A percentile compares a stretch with the other conserved stretches of the same genome.
These are phyloP conservation scores for Hansenula lynferdii DNA, from an alignment of 1,139 yeast species.

Conservation along the genomic window DNA sequence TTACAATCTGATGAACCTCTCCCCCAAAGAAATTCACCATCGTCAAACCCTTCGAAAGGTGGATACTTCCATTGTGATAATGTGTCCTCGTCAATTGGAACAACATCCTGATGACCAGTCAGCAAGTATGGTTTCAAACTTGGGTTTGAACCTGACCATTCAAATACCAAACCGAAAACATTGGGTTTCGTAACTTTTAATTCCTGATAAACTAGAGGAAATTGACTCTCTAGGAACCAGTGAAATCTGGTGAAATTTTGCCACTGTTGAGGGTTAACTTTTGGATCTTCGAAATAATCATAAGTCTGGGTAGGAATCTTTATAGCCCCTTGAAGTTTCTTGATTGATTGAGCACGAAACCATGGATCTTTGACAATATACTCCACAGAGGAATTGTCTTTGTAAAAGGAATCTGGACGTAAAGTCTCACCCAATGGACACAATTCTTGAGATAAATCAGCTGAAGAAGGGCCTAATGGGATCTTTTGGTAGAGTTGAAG, in stretches of 20 bases:
- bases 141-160: conserved; percentile 56
- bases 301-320: conserved; percentile 55
- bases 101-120: conserved; percentile 78
- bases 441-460: neutral
- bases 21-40: conserved; percentile 56
- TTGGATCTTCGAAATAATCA: conserved; percentile 45
- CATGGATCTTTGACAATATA: conserved; percentile 29
- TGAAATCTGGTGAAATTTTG: conserved; percentile 46
- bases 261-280: conserved; percentile 31
- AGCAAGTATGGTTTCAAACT: conserved; percentile 58
- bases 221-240: conserved; percentile 44
- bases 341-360: conserved; percentile 36
- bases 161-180: conserved; percentile 57
- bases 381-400: conserved; percentile 18
- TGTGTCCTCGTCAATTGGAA: conserved; percentile 65
- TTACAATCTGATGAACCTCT: conserved; percentile 66
- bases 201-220: conserved; percentile 48
- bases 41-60: conserved; percentile 64
- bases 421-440: conserved; percentile 14
- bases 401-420: conserved; percentile 15
- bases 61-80: conserved; percentile 56
- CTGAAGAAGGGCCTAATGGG: neutral
- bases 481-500: neutral
- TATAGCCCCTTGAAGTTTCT: conserved; percentile 46
- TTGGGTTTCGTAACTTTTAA: conserved; percentile 46